These are phyloP conservation scores for Aspergillus cavernicola DNA, from an alignment of 495 filamentous ascomycete genomes.

Conservation along the genomic window DNA sequence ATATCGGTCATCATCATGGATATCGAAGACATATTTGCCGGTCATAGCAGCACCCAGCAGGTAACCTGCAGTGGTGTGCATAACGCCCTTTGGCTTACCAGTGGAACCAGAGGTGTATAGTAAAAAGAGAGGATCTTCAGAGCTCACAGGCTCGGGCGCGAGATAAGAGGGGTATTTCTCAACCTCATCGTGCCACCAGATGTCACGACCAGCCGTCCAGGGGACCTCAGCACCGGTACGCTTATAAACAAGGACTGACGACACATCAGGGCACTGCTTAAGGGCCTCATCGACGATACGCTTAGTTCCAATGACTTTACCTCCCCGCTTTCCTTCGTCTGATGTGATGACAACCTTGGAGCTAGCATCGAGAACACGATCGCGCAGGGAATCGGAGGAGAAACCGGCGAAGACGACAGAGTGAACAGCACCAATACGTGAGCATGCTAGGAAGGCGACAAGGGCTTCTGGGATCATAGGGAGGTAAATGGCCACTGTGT, in stretches of 20 bases:
- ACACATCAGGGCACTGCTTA: constrained; percentile 92
- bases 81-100: constrained; percentile 97
- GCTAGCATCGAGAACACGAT: constrained; percentile 87
- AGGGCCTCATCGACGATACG: constrained; percentile 98
- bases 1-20: constrained; percentile 87
- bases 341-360: constrained; percentile 93
- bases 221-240: constrained; percentile 92
- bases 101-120: constrained; percentile 98
- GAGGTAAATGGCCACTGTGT: constrained; percentile 95
- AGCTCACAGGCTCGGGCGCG: constrained; percentile 78
- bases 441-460: constrained; percentile 85
- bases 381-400: constrained; percentile 92
- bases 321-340: constrained; percentile 96
- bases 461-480: constrained; percentile 98
- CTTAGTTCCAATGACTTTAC: constrained; percentile 97
- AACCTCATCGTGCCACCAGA: constrained; percentile 98
- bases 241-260: constrained; percentile 84
- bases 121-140: constrained; percentile 95
- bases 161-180: constrained; percentile 93
- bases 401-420: constrained; percentile 99
- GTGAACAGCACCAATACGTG: constrained; percentile 92
- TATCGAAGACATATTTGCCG: constrained; percentile 98
- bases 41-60: constrained; percentile 88
- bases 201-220: constrained; percentile 82
- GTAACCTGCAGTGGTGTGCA: constrained; percentile 97